Conservation (phyloP, 108 stramenopile species). For the Nannochloropsis granulata region DNA sequence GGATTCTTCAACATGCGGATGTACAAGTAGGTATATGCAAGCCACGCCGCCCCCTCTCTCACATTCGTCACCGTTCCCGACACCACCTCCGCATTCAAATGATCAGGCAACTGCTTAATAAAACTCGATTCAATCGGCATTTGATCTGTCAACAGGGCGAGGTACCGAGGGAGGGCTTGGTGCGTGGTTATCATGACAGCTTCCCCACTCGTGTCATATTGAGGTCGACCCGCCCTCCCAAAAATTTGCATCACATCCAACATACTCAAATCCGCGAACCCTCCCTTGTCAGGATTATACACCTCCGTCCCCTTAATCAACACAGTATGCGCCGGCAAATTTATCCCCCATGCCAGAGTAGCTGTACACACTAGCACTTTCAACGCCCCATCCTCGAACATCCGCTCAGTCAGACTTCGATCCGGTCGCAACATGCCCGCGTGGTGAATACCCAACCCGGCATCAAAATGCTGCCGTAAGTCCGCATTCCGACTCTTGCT, state of each 20-base stretch:
- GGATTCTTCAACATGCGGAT: constrained; percentile 87
- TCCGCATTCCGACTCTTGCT: constrained; percentile 70
- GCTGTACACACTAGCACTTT: constrained; percentile 93
- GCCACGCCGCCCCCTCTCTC: constrained; percentile 76
- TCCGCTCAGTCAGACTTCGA: constrained; percentile 76
- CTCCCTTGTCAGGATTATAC: constrained; percentile 96
- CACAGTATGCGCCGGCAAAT: constrained; percentile 84
- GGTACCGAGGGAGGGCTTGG: constrained; percentile 69
- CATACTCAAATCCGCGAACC: constrained; percentile 73
- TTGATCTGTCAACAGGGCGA: constrained; percentile 73
- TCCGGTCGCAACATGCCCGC: constrained; percentile 97
- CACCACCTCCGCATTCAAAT: constrained; percentile 94
- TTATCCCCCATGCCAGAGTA: constrained; percentile 93
- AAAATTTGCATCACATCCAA: constrained; percentile 98
- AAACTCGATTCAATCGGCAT: constrained; percentile 86
- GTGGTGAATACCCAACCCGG: constrained; percentile 94
- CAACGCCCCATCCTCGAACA: constrained; percentile 89
- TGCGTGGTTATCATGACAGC: constrained; percentile 86
- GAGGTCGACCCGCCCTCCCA: constrained; percentile 90
- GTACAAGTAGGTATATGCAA: constrained; percentile 90
- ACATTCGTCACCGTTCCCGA: constrained; percentile 88
- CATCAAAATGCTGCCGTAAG: constrained; percentile 60
- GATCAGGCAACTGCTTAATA: constrained; percentile 81
- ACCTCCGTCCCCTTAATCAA: constrained; percentile 97
- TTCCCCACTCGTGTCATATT: constrained; percentile 89